Percentiles rank a stretch among this genome's conserved stretches.
Evolutionary conservation across 1,139 yeast genomes (phyloP).

Genomic region (Taiozyma onychis): DNA sequence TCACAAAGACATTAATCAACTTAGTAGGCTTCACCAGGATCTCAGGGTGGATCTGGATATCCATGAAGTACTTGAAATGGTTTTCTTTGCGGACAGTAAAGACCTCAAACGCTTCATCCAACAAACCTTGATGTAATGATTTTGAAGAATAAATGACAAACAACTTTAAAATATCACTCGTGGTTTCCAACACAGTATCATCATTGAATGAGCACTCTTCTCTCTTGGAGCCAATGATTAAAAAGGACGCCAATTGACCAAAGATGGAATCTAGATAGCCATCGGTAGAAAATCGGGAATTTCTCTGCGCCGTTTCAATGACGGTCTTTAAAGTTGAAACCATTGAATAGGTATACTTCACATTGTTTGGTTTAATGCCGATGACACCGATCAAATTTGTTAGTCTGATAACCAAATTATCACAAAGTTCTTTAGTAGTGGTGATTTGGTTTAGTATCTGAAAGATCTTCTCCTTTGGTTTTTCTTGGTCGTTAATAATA

Average conservation of each 20-base stretch:
- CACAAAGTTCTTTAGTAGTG: slow-evolving; percentile 42
- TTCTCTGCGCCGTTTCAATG: slow-evolving; percentile 11
- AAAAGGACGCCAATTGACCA: slow-evolving; percentile 9
- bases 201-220: slow-evolving; percentile 5
- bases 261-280: slow-evolving; percentile 12
- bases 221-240: slow-evolving; percentile 1
- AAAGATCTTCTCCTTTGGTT: slow-evolving; percentile 34
- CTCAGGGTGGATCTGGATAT: slow-evolving; percentile 18
- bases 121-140: slow-evolving; percentile 27
- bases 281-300: slow-evolving; percentile 17
- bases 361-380: slow-evolving; percentile 1
- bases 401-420: slow-evolving; percentile 44
- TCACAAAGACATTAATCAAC: slow-evolving; percentile 43
- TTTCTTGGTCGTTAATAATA: slow-evolving; percentile 20
- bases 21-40: slow-evolving; percentile 33
- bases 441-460: slow-evolving; percentile 33
- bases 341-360: slow-evolving; percentile 13
- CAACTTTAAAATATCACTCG: slow-evolving; percentile 27
- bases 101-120: slow-evolving; percentile 29
- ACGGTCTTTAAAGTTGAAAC: slow-evolving; percentile 15
- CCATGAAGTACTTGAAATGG: slow-evolving; percentile 14
- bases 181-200: slow-evolving; percentile 24
- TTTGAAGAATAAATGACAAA: slow-evolving; percentile 25
- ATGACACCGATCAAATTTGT: slow-evolving; percentile 35
- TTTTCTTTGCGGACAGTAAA: slow-evolving; percentile 23